These are phyloP conservation scores for Cladophialophora psammophila DNA, from an alignment of 2,329 filamentous ascomycete species.

Conservation along the genomic window DNA sequence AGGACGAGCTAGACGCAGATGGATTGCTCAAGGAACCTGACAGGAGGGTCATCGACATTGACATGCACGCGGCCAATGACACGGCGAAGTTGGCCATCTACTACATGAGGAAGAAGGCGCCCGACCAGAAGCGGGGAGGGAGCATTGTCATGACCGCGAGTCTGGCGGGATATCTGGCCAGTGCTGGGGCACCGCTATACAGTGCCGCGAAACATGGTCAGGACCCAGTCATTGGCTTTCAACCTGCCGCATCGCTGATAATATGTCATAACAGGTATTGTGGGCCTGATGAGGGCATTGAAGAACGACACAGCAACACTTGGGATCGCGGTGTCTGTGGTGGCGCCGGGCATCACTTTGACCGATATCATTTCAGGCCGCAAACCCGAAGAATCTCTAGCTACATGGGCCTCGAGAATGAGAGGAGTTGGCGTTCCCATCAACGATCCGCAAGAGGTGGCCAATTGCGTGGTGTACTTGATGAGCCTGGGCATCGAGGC, in stretches of 20 bases:
- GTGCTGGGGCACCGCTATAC: constrained; percentile 57
- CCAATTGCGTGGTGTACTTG: constrained; percentile 54
- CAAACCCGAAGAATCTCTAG: constrained; percentile 45
- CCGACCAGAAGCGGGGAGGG: constrained; percentile 48
- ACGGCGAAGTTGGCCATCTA: constrained; percentile 58
- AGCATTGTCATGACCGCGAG: constrained; percentile 58
- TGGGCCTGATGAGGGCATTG: constrained; percentile 59
- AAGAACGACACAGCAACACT: constrained; percentile 58
- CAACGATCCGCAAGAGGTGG: constrained; percentile 55
- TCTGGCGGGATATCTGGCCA: constrained; percentile 58
- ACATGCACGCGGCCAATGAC: constrained; percentile 56
- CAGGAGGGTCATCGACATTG: constrained; percentile 53
- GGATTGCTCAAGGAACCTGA: constrained; percentile 57
- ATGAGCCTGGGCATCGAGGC: constrained; percentile 53
- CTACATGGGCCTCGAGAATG: constrained; percentile 55
- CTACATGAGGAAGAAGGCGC: constrained; percentile 49
- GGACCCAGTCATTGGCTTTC: constrained; percentile 17
- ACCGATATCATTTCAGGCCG: constrained; percentile 54
- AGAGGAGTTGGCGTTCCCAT: constrained; percentile 55
- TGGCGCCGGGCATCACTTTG: constrained; percentile 59
- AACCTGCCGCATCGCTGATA: constrained; percentile 7
- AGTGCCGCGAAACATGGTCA: constrained; percentile 59
- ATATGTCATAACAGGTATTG: constrained; percentile 45
- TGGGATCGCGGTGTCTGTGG: constrained; percentile 55
- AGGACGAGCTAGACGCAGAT: constrained; percentile 50